Conservation (phyloP, 192 early-diverging fungal genomes). For the Backusella psychrophila region DNA sequence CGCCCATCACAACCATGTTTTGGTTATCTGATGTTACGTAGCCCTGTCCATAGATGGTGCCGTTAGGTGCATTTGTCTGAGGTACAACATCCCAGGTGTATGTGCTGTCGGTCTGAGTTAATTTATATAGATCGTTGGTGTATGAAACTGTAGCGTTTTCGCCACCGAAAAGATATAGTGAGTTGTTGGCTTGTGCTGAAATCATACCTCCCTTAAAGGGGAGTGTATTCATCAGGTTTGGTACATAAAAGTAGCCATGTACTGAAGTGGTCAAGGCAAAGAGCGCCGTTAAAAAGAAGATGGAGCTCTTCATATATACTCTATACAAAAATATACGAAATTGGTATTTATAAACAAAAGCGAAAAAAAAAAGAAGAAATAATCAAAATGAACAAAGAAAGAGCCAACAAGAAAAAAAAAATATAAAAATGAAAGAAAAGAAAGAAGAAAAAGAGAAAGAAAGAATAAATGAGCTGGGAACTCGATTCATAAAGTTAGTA, state of each 20-base stretch:
- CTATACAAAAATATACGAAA: slow-evolving; percentile 6
- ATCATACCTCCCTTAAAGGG: slow-evolving; percentile 28
- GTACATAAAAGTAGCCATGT: slow-evolving; percentile 25
- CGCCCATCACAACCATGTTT: slow-evolving; percentile 17
- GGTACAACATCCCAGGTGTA: slow-evolving; percentile 16
- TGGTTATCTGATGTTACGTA: slow-evolving; percentile 10
- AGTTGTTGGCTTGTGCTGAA: slow-evolving; percentile 16
- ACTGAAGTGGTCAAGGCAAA: slow-evolving; percentile 10
- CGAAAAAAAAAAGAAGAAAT: slow-evolving; percentile 6
- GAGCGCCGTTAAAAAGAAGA: slow-evolving; percentile 2
- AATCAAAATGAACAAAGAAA: not conserved
- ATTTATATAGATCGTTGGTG: slow-evolving; percentile 22
- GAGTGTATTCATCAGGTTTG: slow-evolving; percentile 11
- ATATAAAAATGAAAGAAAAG: not conserved
- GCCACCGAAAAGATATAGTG: slow-evolving; percentile 23
- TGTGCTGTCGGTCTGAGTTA: slow-evolving; percentile 9
- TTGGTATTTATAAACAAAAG: slow-evolving; percentile 2
- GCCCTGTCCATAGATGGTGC: slow-evolving; percentile 10
- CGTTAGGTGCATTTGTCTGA: slow-evolving; percentile 12
- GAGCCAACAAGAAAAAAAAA: not conserved
- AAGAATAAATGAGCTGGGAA: not conserved
- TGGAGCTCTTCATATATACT: slow-evolving; percentile 6
- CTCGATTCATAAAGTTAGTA: not conserved
- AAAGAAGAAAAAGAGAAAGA: not conserved
- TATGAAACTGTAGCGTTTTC: slow-evolving; percentile 13